Evolutionary conservation across 164 flowering plant genomes (phyloP).

Genomic region (Pachysandra terminalis): DNA sequence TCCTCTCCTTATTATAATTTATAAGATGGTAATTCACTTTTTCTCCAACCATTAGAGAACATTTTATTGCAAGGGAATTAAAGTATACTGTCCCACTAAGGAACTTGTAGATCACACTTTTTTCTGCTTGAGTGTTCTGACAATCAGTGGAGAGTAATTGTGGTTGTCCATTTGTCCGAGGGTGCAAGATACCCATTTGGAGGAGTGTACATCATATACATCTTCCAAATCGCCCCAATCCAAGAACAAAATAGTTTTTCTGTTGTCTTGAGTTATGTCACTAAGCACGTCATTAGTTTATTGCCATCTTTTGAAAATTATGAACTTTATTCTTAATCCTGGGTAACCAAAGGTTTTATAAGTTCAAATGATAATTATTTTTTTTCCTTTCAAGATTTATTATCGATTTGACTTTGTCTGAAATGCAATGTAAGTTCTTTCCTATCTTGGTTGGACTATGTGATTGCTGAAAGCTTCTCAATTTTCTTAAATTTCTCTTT

Average conservation of each 20-base stretch:
- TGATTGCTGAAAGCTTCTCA: not conserved
- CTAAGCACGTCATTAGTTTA: not conserved
- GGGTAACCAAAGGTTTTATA: not conserved
- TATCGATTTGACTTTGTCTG: not conserved
- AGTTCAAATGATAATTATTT: too few relatives aligned
- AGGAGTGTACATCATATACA: not conserved
- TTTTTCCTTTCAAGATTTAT: not conserved
- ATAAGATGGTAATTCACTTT: not conserved
- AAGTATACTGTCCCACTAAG: too few relatives aligned
- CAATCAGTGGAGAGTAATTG: not conserved
- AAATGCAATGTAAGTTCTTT: not conserved
- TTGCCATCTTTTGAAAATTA: not conserved
- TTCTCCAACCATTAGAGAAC: too few relatives aligned
- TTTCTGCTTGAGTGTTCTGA: not conserved
- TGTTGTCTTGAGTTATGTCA: not conserved
- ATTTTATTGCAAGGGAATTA: too few relatives aligned
- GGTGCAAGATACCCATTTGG: not conserved
- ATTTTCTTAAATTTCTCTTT: slow-evolving; percentile 1
- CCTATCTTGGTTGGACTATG: not conserved
- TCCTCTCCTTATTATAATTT: too few relatives aligned
- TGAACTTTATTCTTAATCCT: slow-evolving; percentile 4
- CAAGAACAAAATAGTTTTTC: not conserved
- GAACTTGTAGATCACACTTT: too few relatives aligned
- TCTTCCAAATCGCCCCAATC: not conserved
- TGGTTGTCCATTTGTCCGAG: not conserved